phyloP scores from a whole-genome alignment of 2,329 filamentous ascomycete genomes.

The Cytospora paraplurivora region DNA sequence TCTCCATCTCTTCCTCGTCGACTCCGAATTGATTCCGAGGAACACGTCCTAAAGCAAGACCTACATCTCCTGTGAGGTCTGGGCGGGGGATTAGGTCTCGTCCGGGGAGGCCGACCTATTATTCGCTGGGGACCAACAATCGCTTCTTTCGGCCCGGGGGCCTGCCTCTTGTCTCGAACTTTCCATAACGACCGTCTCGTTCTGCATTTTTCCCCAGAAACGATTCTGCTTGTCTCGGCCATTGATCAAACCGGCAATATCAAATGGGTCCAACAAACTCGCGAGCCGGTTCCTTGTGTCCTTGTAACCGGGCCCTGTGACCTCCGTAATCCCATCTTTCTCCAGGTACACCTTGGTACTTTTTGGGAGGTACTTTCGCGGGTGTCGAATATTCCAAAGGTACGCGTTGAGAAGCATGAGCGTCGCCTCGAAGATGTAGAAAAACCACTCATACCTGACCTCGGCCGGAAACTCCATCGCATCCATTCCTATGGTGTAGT shows the following conservation, averaged over 20 bases:
- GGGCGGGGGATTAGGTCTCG: background rate
- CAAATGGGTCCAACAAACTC: slow-evolving; percentile 38
- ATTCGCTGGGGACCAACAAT: background rate
- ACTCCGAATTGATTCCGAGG: background rate
- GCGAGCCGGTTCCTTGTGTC: slow-evolving; percentile 35
- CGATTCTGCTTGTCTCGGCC: slow-evolving; percentile 31
- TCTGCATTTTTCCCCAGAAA: slow-evolving; percentile 34
- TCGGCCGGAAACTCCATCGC: slow-evolving; percentile 38
- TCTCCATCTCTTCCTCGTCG: background rate
- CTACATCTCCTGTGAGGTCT: background rate
- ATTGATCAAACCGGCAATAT: slow-evolving; percentile 31
- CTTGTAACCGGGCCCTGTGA: slow-evolving; percentile 36
- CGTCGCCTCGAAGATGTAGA: slow-evolving; percentile 47
- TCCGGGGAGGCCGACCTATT: background rate
- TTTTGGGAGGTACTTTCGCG: slow-evolving; percentile 42
- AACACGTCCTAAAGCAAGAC: background rate
- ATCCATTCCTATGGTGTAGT: slow-evolving; percentile 37
- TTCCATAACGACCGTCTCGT: background rate
- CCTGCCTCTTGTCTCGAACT: background rate
- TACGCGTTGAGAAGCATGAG: slow-evolving; percentile 44
- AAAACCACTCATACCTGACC: slow-evolving; percentile 48
- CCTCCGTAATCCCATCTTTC: slow-evolving; percentile 41
- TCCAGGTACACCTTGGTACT: slow-evolving; percentile 42
- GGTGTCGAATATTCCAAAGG: slow-evolving; percentile 44
- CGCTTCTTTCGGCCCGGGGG: slow-evolving; percentile 7